A percentile compares a stretch with the other conserved stretches of the same genome.
phyloP scores from a whole-genome alignment of 208 protist species.

The Leishmania aethiopica region DNA sequence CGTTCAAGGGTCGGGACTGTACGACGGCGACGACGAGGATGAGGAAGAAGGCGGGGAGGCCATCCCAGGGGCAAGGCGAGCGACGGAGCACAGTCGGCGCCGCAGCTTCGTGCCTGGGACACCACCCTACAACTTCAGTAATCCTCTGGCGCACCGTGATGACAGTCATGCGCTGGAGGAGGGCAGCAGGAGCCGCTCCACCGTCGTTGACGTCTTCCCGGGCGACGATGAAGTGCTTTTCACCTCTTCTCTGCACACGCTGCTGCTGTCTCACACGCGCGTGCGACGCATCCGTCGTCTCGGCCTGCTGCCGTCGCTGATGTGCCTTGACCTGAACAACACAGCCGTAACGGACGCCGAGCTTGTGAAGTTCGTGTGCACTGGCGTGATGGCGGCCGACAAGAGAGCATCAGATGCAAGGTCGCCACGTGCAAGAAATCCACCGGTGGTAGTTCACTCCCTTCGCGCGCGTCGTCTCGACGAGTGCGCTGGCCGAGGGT shows the following conservation, averaged over 20 bases:
- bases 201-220: slow-evolving; percentile 1
- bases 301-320: slow-evolving; percentile 12
- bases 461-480: not conserved
- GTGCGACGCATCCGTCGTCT: slow-evolving; percentile 13
- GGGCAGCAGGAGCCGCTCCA: not conserved
- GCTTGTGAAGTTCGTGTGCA: slow-evolving; percentile 22
- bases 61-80: not conserved
- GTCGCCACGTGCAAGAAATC: not conserved
- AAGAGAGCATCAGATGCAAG: not conserved
- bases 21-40: not conserved
- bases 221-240: slow-evolving; percentile 1
- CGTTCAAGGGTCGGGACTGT: slow-evolving; percentile 8
- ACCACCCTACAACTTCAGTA: not conserved
- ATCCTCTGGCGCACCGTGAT: not conserved
- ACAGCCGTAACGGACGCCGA: slow-evolving; percentile 14
- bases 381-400: not conserved
- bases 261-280: slow-evolving; percentile 22
- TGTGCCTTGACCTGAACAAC: slow-evolving; percentile 14
- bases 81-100: not conserved
- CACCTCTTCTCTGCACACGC: slow-evolving; percentile 15
- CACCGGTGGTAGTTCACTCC: not conserved
- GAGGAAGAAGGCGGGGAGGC: not conserved
- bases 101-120: not conserved
- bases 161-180: not conserved
- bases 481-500: not conserved